phyloP scores from a whole-genome alignment of 225 moss, liverwort and hornwort genomes.

The Anthoceros angustus region DNA sequence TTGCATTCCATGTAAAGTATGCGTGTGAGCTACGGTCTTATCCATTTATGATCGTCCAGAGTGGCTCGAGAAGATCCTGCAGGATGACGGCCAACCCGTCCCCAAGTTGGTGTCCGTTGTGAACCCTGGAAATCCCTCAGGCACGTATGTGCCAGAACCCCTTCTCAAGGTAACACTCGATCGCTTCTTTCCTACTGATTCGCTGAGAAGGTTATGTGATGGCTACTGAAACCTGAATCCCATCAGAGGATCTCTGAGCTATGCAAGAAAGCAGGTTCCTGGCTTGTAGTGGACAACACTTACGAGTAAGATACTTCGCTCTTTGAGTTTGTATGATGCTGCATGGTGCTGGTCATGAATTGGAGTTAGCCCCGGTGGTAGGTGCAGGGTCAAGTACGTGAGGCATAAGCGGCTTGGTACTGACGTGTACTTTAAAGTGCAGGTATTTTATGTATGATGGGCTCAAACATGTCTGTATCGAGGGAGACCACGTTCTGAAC shows the following conservation, averaged over 20 bases:
- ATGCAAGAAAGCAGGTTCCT: constrained; percentile 62
- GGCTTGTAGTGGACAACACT: constrained; percentile 96
- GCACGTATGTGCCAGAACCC: constrained; percentile 73
- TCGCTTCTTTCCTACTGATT: neutral
- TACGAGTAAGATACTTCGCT: constrained; percentile 62
- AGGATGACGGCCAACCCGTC: constrained; percentile 31
- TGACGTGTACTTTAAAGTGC: constrained; percentile 4
- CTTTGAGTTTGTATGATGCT: constrained; percentile 5
- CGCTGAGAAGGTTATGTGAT: constrained; percentile 6
- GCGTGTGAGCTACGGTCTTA: neutral
- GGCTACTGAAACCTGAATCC: neutral
- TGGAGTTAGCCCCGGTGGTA: neutral
- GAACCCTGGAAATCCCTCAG: constrained; percentile 97
- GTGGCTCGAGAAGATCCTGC: constrained; percentile 81
- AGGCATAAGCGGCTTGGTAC: neutral
- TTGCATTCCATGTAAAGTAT: neutral
- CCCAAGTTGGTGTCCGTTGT: constrained; percentile 86
- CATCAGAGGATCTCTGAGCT: constrained; percentile 82
- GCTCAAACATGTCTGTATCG: constrained; percentile 57
- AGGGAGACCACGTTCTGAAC: constrained; percentile 84
- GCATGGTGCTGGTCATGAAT: neutral
- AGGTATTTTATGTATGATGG: constrained; percentile 98
- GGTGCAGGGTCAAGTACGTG: neutral
- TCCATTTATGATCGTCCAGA: constrained; percentile 29
- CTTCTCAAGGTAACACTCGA: constrained; percentile 58